Percentiles rank a stretch among this genome's conserved stretches.
These are phyloP conservation scores for Didymosphaeria variabile DNA, from an alignment of 2,329 filamentous ascomycete species.

Conservation along the genomic window DNA sequence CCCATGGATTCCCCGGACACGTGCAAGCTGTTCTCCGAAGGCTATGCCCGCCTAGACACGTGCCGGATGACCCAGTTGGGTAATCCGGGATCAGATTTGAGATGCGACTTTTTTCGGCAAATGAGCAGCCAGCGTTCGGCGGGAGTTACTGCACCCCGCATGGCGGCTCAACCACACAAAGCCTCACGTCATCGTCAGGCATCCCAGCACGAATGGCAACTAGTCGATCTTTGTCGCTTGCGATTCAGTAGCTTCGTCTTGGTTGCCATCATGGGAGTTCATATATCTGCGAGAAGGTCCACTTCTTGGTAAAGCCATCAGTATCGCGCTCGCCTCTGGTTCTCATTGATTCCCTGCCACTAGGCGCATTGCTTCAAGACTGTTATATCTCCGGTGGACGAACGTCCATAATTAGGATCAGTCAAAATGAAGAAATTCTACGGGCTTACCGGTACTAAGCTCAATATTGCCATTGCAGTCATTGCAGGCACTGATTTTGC, in stretches of 20 bases:
- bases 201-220: not conserved
- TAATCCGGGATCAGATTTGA: conserved; percentile 13
- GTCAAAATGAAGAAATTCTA: conserved; percentile 59
- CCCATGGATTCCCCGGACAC: not conserved
- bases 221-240: conserved; percentile 1
- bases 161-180: conserved; percentile 13
- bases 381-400: not conserved
- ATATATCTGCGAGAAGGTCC: not conserved
- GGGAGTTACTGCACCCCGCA: conserved; percentile 16
- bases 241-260: not conserved
- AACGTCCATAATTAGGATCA: not conserved
- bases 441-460: conserved; percentile 70
- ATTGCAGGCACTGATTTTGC: conserved; percentile 78
- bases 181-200: conserved; percentile 19
- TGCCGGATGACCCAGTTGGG: conserved; percentile 13
- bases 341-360: not conserved
- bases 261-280: not conserved
- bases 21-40: not conserved
- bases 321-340: not conserved
- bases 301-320: not conserved
- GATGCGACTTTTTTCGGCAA: not conserved
- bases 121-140: conserved; percentile 1
- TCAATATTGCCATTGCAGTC: conserved; percentile 74
- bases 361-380: not conserved
- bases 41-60: not conserved